These are phyloP conservation scores for Lenzites betulinus DNA, from an alignment of 768 basidiomycete genomes.

Conservation along the genomic window DNA sequence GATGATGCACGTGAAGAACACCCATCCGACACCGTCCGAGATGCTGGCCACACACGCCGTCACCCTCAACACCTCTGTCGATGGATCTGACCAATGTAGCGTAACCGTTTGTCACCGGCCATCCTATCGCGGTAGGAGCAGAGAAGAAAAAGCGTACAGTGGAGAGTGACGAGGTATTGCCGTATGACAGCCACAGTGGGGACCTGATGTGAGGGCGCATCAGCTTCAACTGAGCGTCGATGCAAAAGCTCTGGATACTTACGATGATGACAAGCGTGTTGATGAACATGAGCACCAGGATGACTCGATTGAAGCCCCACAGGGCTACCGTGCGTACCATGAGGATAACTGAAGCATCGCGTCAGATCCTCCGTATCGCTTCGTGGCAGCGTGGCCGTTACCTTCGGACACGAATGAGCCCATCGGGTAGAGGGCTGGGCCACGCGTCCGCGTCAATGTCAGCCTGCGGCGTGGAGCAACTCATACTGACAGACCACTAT, in stretches of 20 bases:
- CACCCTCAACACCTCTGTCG: not conserved
- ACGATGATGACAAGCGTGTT: not conserved
- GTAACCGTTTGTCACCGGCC: not conserved
- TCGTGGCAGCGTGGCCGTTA: not conserved
- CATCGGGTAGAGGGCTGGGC: not conserved
- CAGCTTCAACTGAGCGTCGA: not conserved
- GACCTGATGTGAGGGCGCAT: not conserved
- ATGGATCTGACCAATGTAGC: not conserved
- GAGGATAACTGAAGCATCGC: not conserved
- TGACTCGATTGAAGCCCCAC: constrained; percentile 6
- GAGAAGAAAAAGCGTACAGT: not conserved
- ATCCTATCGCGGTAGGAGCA: not conserved
- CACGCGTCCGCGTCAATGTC: not conserved
- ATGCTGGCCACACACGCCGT: not conserved
- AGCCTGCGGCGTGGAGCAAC: too few relatives aligned
- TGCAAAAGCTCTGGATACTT: not conserved
- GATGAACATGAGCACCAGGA: not conserved
- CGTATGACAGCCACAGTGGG: not conserved
- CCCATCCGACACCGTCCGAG: constrained; percentile 1
- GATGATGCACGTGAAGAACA: constrained; percentile 1
- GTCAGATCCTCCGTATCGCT: not conserved
- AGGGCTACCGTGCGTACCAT: constrained; percentile 9
- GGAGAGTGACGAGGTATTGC: not conserved
- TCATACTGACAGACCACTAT: not conserved
- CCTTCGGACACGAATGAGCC: not conserved